These are phyloP conservation scores for Spathaspora passalidarum DNA, from an alignment of 805 yeast genomes.

Conservation along the genomic window DNA sequence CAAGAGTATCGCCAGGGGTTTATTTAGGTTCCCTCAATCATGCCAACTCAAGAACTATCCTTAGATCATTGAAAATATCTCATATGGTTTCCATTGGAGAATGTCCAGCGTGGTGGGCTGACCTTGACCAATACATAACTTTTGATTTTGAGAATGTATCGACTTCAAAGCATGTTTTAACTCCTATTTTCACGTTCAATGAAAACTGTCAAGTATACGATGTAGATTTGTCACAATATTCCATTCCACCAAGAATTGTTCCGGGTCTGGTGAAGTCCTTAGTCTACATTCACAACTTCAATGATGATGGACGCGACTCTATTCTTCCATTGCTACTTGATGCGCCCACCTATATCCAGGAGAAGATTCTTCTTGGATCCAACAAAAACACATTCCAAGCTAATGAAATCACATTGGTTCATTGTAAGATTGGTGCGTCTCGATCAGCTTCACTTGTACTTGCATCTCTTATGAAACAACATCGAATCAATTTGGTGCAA, in stretches of 20 bases:
- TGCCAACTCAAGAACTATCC: slow-evolving; percentile 29
- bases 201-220: slow-evolving; percentile 18
- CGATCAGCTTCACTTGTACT: slow-evolving; percentile 41
- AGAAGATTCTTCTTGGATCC: slow-evolving; percentile 21
- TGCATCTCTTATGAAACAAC: slow-evolving; percentile 36
- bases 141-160: slow-evolving; percentile 14
- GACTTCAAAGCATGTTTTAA: slow-evolving; percentile 1
- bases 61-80: slow-evolving; percentile 21
- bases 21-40: slow-evolving; percentile 33
- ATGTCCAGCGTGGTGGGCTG: slow-evolving; percentile 29
- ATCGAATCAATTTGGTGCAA: slow-evolving; percentile 25
- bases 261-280: slow-evolving; percentile 10
- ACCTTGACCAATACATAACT: slow-evolving; percentile 9
- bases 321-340: slow-evolving; percentile 24
- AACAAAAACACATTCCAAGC: slow-evolving; percentile 12
- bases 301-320: slow-evolving; percentile 39
- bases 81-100: slow-evolving; percentile 35
- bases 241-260: neutral
- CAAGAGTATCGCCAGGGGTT: slow-evolving; percentile 24
- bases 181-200: slow-evolving; percentile 19
- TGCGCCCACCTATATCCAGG: slow-evolving; percentile 28
- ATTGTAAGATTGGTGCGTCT: slow-evolving; percentile 42
- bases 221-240: slow-evolving; percentile 11
- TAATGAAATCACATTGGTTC: slow-evolving; percentile 21
- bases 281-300: slow-evolving; percentile 30